A percentile compares a stretch with the other conserved stretches of the same genome.
These are phyloP conservation scores for Verbena officinalis DNA, from an alignment of 257 asterid genomes.

Conservation along the genomic window DNA sequence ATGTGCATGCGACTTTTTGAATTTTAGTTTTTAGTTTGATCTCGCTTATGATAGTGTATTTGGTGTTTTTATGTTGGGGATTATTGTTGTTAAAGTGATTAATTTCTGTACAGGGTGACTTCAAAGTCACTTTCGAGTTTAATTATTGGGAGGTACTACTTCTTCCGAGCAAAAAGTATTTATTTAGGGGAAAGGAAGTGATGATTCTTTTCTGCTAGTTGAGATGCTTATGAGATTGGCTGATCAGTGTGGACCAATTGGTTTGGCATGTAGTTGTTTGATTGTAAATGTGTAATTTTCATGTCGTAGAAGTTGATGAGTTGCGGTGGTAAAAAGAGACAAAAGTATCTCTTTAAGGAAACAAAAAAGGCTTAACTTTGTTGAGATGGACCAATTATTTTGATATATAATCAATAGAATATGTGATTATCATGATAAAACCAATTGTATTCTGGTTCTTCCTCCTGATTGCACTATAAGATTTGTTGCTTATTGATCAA, in stretches of 20 bases:
- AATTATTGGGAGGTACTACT: conserved; percentile 1
- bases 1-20: neutral
- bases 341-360: conserved; percentile 5
- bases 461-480: neutral
- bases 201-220: neutral
- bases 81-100: conserved; percentile 1
- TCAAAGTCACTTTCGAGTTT: neutral
- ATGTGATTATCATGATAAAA: neutral
- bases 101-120: neutral
- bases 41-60: conserved; percentile 1
- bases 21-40: conserved; percentile 15
- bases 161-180: neutral
- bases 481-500: neutral
- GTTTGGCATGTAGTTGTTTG: neutral
- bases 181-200: neutral
- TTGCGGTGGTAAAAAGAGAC: conserved; percentile 17
- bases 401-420: neutral
- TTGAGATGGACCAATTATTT: conserved; percentile 1
- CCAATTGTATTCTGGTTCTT: conserved; percentile 1
- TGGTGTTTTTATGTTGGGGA: neutral
- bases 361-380: neutral
- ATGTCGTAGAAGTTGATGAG: conserved; percentile 7
- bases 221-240: neutral
- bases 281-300: too few relatives aligned
- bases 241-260: neutral